Conservation (phyloP, 805 yeast genomes). For the Sporopachydermia quercuum region DNA sequence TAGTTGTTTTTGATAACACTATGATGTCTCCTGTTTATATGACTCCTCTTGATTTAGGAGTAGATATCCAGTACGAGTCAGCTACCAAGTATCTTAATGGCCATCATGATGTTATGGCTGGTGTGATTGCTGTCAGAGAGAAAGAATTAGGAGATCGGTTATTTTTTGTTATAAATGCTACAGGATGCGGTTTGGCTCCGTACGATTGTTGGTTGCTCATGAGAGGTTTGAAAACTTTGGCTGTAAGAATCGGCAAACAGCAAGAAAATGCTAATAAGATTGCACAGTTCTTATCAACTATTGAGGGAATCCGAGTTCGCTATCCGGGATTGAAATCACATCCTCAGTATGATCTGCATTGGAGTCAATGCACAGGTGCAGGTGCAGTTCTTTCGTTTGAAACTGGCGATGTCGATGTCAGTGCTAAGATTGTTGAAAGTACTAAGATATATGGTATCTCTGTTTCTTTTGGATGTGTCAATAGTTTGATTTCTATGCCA, state of each 20-base stretch:
- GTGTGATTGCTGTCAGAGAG: constrained; percentile 61
- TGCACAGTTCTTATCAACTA: constrained; percentile 54
- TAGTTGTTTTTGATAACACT: constrained; percentile 84
- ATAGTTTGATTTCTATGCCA: constrained; percentile 85
- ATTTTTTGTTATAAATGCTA: constrained; percentile 70
- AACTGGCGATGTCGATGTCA: constrained; percentile 56
- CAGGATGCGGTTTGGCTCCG: constrained; percentile 86
- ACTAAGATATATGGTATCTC: constrained; percentile 75
- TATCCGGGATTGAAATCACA: constrained; percentile 76
- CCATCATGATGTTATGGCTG: constrained; percentile 96
- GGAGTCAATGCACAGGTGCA: constrained; percentile 62
- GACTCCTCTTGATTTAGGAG: constrained; percentile 76
- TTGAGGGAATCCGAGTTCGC: constrained; percentile 59
- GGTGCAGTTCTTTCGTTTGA: constrained; percentile 87
- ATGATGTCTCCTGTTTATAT: constrained; percentile 89
- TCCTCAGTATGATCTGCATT: constrained; percentile 71
- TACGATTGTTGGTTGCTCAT: constrained; percentile 83
- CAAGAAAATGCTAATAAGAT: constrained; percentile 65
- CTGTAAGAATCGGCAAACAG: constrained; percentile 77
- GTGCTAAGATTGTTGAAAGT: constrained; percentile 60
- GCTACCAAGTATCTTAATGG: constrained; percentile 90
- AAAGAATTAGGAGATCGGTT: constrained; percentile 51
- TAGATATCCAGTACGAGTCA: constrained; percentile 84
- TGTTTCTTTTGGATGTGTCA: constrained; percentile 89
- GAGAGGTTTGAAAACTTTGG: constrained; percentile 79